phyloP scores from a whole-genome alignment of 2,329 filamentous ascomycete genomes.

The Mycocentrospora acerina region DNA sequence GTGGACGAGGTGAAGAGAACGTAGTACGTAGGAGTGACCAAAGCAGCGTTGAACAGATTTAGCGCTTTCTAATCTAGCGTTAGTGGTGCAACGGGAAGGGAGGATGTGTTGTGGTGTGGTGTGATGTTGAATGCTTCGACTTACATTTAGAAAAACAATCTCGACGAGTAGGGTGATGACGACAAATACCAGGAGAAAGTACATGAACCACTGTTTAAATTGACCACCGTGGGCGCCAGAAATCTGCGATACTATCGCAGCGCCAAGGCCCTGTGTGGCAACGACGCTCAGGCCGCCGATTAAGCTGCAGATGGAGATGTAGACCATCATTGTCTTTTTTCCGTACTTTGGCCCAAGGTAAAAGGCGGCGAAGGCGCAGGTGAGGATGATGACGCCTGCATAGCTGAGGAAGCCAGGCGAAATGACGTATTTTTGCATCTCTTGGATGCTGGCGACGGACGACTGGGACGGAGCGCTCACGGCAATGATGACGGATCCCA shows the following conservation, averaged over 20 bases:
- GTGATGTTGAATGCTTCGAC: too few relatives aligned
- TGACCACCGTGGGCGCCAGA: conserved; percentile 69
- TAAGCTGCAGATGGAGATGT: conserved; percentile 93
- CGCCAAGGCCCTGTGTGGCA: conserved; percentile 86
- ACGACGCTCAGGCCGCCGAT: conserved; percentile 94
- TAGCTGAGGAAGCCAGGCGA: conserved; percentile 84
- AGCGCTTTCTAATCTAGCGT: conserved; percentile 80
- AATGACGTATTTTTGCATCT: conserved; percentile 88
- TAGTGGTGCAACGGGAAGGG: conserved; percentile 21
- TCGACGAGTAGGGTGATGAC: conserved; percentile 86
- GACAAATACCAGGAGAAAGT: conserved; percentile 88
- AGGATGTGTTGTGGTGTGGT: too few relatives aligned
- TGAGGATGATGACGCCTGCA: conserved; percentile 78
- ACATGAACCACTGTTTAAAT: conserved; percentile 98
- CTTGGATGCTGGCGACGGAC: conserved; percentile 82
- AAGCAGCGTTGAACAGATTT: conserved; percentile 92
- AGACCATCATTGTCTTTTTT: conserved; percentile 97
- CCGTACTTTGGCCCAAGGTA: conserved; percentile 86
- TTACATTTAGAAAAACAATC: conserved; percentile 92
- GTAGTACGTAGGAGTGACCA: conserved; percentile 98
- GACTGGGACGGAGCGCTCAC: conserved; percentile 88
- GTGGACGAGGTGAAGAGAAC: conserved; percentile 97
- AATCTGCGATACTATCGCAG: conserved; percentile 86
- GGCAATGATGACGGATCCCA: conserved; percentile 90
- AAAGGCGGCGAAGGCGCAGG: conserved; percentile 69